Evolutionary conservation across 169 alveolate species (phyloP).

Genomic region (Ichthyophthirius multifiliis): DNA sequence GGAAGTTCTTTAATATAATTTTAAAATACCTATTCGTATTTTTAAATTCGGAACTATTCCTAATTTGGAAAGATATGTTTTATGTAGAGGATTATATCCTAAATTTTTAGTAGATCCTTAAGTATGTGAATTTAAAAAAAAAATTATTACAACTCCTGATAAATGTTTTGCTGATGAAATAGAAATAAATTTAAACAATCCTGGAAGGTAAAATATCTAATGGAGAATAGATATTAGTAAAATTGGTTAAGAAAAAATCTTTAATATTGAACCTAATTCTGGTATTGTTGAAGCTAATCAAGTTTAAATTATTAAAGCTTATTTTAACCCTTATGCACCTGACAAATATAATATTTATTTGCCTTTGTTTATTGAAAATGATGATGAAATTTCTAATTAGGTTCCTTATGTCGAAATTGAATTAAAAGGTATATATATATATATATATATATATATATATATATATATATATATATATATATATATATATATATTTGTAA

Average conservation of each 20-base stretch:
- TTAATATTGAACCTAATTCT: slow-evolving; percentile 74
- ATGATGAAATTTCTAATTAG: slow-evolving; percentile 46
- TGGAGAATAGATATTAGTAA: slow-evolving; percentile 72
- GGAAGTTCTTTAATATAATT: slow-evolving; percentile 64
- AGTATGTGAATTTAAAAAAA: slow-evolving; percentile 63
- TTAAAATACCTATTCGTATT: slow-evolving; percentile 67
- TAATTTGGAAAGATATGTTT: slow-evolving; percentile 61
- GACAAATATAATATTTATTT: slow-evolving; percentile 67
- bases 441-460: no score
- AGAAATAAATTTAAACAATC: slow-evolving; percentile 67
- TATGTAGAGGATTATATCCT: slow-evolving; percentile 83
- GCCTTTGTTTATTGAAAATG: slow-evolving; percentile 74
- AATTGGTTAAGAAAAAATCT: slow-evolving; percentile 59
- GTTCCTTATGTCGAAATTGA: slow-evolving; percentile 77
- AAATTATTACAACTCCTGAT: slow-evolving; percentile 80
- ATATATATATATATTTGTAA: no score
- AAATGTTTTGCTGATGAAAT: slow-evolving; percentile 68
- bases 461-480: no score
- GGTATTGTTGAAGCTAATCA: slow-evolving; percentile 80
- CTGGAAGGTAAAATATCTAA: slow-evolving; percentile 63
- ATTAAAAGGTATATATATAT: no score
- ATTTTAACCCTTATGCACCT: slow-evolving; percentile 87
- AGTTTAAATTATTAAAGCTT: slow-evolving; percentile 72
- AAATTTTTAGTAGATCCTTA: slow-evolving; percentile 71
- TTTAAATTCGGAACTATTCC: slow-evolving; percentile 66